Base-by-base conservation (phyloP, 306 rosid genomes). In the Vigna mungo region DNA sequence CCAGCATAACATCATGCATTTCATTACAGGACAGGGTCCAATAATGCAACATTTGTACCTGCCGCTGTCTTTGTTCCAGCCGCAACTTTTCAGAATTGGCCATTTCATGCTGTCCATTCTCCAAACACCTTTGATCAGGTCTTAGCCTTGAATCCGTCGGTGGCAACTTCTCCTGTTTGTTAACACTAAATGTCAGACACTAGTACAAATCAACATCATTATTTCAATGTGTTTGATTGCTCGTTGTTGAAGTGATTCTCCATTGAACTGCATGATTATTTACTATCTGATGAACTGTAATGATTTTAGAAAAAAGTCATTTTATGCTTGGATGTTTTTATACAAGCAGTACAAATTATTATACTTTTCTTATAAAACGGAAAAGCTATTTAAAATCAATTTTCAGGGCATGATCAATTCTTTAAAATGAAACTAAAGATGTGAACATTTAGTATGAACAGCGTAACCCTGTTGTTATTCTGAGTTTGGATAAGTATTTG, bases 121-220 rank as follows among this genome's bases (percentile, higher is more conserved):
- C 99, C 76, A 95, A 84, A 87, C 80, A 87, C 83, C 94, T 88
- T 83, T 92, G 97, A 80, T 95, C 99, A 18, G 99, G 99, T 67
- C 99, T 90, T 43, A 95, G 85, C 82, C 99, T 95, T 49, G 97
- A 95, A 89, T 95, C 99, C 71, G 99, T 92, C 27, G 97, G 99
- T 62, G 99, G 99, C 74, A 95, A 77, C 86, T 83, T 92, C 79
- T 92, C 96, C 99, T 95, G 88, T 81, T 72, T 64, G 77, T 44
- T 3, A 65, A 76, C 37, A 65, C 53, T 17, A 68, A 65, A 65
- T 52, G 78, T 87, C 17, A 87, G 46, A 23, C 39, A 48, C 58
- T 41, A 78, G 13, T 21, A 32, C 46, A 7, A 61, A 61, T 43
- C 44, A 60, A 30, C 6, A 41, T 32, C 23, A 34, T 32, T 6